Evolutionary conservation across 2,329 filamentous ascomycete genomes (phyloP).

Genomic region (Talaromyces piceae): DNA sequence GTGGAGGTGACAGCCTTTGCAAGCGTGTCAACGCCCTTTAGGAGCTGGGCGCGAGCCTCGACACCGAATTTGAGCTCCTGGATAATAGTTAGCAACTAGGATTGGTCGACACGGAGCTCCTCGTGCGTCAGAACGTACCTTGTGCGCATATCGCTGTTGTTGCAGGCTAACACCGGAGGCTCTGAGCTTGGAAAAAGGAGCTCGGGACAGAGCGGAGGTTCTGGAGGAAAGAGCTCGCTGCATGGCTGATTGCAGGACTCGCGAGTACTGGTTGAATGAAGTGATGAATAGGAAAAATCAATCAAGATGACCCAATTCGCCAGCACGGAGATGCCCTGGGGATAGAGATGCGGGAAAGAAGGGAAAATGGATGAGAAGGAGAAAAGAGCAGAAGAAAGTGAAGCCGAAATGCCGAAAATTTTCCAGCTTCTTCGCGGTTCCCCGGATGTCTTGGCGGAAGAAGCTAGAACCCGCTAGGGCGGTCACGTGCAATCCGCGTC

Average conservation of each 20-base stretch:
- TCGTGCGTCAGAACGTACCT: conserved; percentile 53
- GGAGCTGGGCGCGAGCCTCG: conserved; percentile 78
- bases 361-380: conserved; percentile 21
- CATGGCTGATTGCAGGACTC: conserved; percentile 56
- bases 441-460: conserved; percentile 38
- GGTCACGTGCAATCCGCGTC: conserved; percentile 26
- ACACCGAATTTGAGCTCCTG: conserved; percentile 98
- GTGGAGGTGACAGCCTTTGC: conserved; percentile 94
- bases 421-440: conserved; percentile 33
- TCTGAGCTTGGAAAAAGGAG: conserved; percentile 56
- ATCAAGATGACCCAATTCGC: conserved; percentile 19
- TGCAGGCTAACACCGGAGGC: conserved; percentile 63
- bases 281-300: conserved; percentile 17
- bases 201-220: conserved; percentile 68
- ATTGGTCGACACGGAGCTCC: not conserved
- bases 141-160: conserved; percentile 94
- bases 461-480: conserved; percentile 27
- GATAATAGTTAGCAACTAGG: conserved; percentile 21
- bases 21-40: conserved; percentile 92
- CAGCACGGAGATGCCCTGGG: conserved; percentile 28
- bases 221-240: conserved; percentile 88
- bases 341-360: conserved; percentile 12
- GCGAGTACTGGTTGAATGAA: conserved; percentile 16
- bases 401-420: conserved; percentile 28
- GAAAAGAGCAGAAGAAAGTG: conserved; percentile 20